Evolutionary conservation across 2,329 filamentous ascomycete species (phyloP).

Genomic region (Colletotrichum chlorophyti): DNA sequence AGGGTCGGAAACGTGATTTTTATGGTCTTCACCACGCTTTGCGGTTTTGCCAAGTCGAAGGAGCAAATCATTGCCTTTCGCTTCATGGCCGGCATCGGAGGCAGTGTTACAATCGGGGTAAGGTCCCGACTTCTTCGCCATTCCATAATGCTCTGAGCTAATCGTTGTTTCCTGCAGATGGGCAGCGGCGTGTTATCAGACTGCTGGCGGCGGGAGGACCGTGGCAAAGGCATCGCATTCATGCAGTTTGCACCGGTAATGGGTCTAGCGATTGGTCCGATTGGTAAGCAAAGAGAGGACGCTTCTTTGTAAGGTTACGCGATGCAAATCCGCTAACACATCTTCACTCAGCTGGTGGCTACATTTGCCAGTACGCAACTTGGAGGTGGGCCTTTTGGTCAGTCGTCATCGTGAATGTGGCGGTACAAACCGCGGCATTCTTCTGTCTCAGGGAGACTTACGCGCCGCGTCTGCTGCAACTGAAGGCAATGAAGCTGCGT

Average conservation of each 20-base stretch:
- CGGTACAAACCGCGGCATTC: slow-evolving; percentile 42
- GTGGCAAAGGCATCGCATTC: slow-evolving; percentile 46
- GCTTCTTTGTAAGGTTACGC: neutral
- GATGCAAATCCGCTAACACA: slow-evolving; percentile 39
- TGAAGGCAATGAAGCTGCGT: slow-evolving; percentile 41
- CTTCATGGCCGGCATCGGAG: slow-evolving; percentile 57
- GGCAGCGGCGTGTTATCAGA: slow-evolving; percentile 55
- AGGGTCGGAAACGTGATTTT: slow-evolving; percentile 42
- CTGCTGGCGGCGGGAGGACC: slow-evolving; percentile 51
- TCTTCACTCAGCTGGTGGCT: slow-evolving; percentile 43
- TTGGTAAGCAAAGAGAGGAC: slow-evolving; percentile 34
- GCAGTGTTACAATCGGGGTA: slow-evolving; percentile 60
- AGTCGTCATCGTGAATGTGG: slow-evolving; percentile 47
- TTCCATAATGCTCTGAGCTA: no score
- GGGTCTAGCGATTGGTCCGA: slow-evolving; percentile 52
- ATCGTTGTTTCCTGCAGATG: slow-evolving; percentile 49
- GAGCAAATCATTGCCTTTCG: slow-evolving; percentile 50
- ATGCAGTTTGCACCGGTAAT: slow-evolving; percentile 49
- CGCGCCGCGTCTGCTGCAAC: slow-evolving; percentile 41
- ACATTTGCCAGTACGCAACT: slow-evolving; percentile 41
- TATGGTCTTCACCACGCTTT: slow-evolving; percentile 47
- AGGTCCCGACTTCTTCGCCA: slow-evolving; percentile 31
- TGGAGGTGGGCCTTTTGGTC: slow-evolving; percentile 57
- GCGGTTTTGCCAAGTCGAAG: slow-evolving; percentile 47
- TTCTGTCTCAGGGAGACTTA: slow-evolving; percentile 47